A percentile compares a stretch with the other conserved stretches of the same genome.
phyloP scores from a whole-genome alignment of 2,329 filamentous ascomycete genomes.

The Nothophoma quercina region DNA sequence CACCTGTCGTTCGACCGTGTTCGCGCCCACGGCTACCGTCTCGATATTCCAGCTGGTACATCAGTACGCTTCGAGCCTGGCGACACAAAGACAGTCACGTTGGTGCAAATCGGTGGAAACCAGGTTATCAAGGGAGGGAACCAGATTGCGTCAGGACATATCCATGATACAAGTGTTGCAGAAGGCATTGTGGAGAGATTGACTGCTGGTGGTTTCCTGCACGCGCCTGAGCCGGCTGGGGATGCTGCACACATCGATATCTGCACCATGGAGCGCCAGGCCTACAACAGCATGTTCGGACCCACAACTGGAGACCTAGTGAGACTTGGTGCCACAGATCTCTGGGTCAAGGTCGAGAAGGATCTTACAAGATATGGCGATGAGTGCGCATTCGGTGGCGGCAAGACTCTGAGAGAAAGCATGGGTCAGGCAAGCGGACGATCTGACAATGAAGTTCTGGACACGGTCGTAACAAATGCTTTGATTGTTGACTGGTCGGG shows the following conservation, averaged over 20 bases:
- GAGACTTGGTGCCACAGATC: slow-evolving; percentile 79
- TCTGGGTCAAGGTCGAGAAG: slow-evolving; percentile 90
- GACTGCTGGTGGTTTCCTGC: slow-evolving; percentile 77
- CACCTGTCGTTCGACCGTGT: slow-evolving; percentile 86
- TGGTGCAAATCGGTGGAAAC: slow-evolving; percentile 87
- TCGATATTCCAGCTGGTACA: slow-evolving; percentile 91
- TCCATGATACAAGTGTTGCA: slow-evolving; percentile 68
- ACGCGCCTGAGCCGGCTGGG: slow-evolving; percentile 71
- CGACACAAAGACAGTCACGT: slow-evolving; percentile 85
- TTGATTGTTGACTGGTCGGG: slow-evolving; percentile 89
- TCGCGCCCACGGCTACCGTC: slow-evolving; percentile 80
- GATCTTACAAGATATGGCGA: slow-evolving; percentile 88
- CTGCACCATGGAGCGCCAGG: slow-evolving; percentile 76
- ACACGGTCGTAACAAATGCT: slow-evolving; percentile 88
- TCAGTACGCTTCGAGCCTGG: slow-evolving; percentile 94
- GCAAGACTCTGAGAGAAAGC: slow-evolving; percentile 90
- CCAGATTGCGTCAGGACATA: slow-evolving; percentile 73
- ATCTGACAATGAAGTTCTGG: slow-evolving; percentile 74
- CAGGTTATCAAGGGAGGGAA: slow-evolving; percentile 87
- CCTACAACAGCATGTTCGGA: slow-evolving; percentile 89
- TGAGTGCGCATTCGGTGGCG: slow-evolving; percentile 93
- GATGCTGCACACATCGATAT: slow-evolving; percentile 65
- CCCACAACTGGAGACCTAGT: slow-evolving; percentile 90
- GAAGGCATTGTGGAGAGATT: slow-evolving; percentile 73
- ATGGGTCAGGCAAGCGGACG: slow-evolving; percentile 92